Base-by-base conservation (phyloP, 208 protist genomes). In the Trypanosoma mega region DNA sequence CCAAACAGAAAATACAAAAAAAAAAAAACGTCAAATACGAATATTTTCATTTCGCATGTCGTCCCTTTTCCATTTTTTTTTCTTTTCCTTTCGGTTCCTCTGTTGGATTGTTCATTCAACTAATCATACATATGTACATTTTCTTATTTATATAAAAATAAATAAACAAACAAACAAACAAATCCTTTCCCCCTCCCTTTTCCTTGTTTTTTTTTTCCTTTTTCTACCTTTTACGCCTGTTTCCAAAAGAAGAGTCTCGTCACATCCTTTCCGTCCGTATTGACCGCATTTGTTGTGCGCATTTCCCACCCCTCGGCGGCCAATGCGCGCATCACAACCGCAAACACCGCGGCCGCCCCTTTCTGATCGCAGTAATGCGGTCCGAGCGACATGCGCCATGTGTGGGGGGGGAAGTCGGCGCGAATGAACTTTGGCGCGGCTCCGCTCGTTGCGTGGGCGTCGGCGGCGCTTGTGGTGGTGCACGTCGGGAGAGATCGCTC, bases 281-380 rank as follows among this genome's bases (percentile, higher is more conserved):
- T 51, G 8, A 92, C 31, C 0, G 75, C 74, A 65, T 85, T 74
- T 36, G 74, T 77, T n/a, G 84, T 76, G 27, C 77, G 76, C 65
- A 94, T 56, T 23, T 64, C 66, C 60, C 75, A 94, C 39, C 82
- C 87, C 56, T 94, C 87, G 56, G 78, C 79, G 64, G 89, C 79
- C 21, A 94, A 62, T 0, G 81, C 61, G 45, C 80, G 75, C 50
- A 90, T 88, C 12, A 90, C 70, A 7, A 72, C 68, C 5, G 89
- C 45, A 47, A 88, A 88, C 30, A 90, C 65, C 56, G 85, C 74
- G 5, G 81, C 78, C 21, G 79, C 72, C 5, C 79, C 79, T 37
- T 72, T 74, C 76, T 94, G 81, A 34, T 81, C 68, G 60, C 87
- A 90, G 71, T 94, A 94, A 64, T 94, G 87, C 76, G 82, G 76